These are phyloP conservation scores for Aspergillus tanneri DNA, from an alignment of 2,329 filamentous ascomycete species.

Conservation along the genomic window DNA sequence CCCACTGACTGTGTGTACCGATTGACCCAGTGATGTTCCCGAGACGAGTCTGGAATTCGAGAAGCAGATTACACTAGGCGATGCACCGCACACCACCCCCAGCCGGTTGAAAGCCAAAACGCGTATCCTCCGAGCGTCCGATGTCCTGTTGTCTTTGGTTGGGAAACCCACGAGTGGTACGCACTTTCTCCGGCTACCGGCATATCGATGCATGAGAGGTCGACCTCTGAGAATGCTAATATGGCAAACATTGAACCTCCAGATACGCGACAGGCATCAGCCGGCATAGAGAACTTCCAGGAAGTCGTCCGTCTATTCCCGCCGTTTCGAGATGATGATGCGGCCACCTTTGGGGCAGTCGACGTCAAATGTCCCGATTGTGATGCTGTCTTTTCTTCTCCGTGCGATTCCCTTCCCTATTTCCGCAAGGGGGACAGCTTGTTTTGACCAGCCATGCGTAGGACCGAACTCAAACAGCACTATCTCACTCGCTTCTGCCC, in stretches of 20 bases:
- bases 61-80: conserved; percentile 19
- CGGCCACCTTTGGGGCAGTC: conserved; percentile 16
- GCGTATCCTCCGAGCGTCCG: conserved; percentile 23
- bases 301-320: conserved; percentile 30
- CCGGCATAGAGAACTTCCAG: conserved; percentile 26
- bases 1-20: conserved; percentile 3
- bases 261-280: conserved; percentile 15
- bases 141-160: conserved; percentile 23
- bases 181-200: conserved; percentile 8
- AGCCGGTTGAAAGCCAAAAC: conserved; percentile 17
- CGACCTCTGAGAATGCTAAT: conserved; percentile 6
- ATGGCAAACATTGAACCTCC: not conserved
- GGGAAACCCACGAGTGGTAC: conserved; percentile 21
- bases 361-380: conserved; percentile 30
- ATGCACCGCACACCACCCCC: conserved; percentile 13
- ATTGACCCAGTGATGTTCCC: conserved; percentile 13
- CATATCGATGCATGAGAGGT: conserved; percentile 6
- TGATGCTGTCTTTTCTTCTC: conserved; percentile 31
- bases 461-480: conserved; percentile 29
- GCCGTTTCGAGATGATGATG: conserved; percentile 28
- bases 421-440: not conserved
- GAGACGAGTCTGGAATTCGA: conserved; percentile 19
- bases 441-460: conserved; percentile 10
- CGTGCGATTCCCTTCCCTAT: conserved; percentile 17
- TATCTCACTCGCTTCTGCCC: conserved; percentile 31